Evolutionary conservation across 352 stramenopile genomes (phyloP), one percentile per base, ranked within the genome.

Genomic region (Globisporangium cylindrosporum): DNA sequence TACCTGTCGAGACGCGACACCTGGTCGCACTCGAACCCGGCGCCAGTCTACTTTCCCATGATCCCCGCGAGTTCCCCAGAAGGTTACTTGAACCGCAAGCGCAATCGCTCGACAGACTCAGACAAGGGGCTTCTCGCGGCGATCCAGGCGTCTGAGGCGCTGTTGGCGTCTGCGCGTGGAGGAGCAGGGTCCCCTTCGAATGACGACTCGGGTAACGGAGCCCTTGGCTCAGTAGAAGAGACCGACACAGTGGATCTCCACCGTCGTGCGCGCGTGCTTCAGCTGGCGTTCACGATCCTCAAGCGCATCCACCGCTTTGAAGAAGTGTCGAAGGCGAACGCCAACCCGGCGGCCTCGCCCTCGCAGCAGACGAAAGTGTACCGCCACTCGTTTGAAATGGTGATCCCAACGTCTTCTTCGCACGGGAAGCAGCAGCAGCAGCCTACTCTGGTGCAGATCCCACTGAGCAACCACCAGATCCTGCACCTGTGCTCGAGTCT

Each of bases 81-180:
- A n/a, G 66, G 66, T 4, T 87, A 75, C 59, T 41, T 86, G 24
- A 87, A 86, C 62, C 84, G 84, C 57, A 92, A 92, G 68, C 84
- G 84, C 57, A 90, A 89, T 46, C 82, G 84, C 48, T 92, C 84
- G 46, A 81, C 75, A 2, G 84, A 92, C 73, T 90, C 76, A 55
- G 81, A 87, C 69, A 88, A 90, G 59, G 73, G 71, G 0, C 77
- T 85, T 29, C 74, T 73, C 15, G 77, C 74, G 59, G 83, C 81
- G 41, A 87, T 80, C 54, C 77, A 82, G 64, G 79, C 79, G 9
- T 78, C 81, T 43, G 76, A 89, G 58, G 81, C 59, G 29, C 51
- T 71, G 12, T 58, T 70, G 34, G 65, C 65, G 24, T 66, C 57
- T 3, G 57, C 57, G 6, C 65, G 57, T 10, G 58, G 58, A 4